Evolutionary conservation across 2,329 filamentous ascomycete species (phyloP).

Genomic region (Curvularia sp.): DNA sequence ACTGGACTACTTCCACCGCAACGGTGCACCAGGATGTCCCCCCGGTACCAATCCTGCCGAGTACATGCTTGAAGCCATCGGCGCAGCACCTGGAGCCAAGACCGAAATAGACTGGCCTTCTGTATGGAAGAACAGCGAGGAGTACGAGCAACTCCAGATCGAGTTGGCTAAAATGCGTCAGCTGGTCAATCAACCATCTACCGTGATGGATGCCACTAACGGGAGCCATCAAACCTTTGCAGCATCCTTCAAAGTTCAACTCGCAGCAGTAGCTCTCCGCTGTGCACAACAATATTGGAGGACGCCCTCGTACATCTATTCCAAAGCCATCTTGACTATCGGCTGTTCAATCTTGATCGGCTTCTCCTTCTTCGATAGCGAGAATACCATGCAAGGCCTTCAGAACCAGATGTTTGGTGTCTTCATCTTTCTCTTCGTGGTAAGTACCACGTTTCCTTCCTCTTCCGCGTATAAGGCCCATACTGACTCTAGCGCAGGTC

Average conservation of each 20-base stretch:
- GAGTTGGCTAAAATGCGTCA: slow-evolving; percentile 52
- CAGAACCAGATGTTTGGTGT: slow-evolving; percentile 58
- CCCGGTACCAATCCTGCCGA: slow-evolving; percentile 75
- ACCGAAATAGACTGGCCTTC: slow-evolving; percentile 50
- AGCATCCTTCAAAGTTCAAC: slow-evolving; percentile 47
- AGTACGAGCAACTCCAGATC: slow-evolving; percentile 38
- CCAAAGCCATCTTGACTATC: slow-evolving; percentile 41
- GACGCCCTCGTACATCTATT: slow-evolving; percentile 53
- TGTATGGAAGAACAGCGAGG: slow-evolving; percentile 47
- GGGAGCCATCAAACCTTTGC: slow-evolving; percentile 53
- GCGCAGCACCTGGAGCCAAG: slow-evolving; percentile 38
- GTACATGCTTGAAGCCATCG: slow-evolving; percentile 68
- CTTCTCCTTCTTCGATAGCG: slow-evolving; percentile 53
- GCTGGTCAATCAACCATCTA: slow-evolving; percentile 39
- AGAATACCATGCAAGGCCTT: slow-evolving; percentile 51
- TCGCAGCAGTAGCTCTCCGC: slow-evolving; percentile 50
- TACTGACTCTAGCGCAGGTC: slow-evolving; percentile 4
- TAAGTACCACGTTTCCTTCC: slow-evolving; percentile 17
- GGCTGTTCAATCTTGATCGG: slow-evolving; percentile 44
- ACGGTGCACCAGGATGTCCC: slow-evolving; percentile 69
- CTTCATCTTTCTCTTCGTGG: slow-evolving; percentile 57
- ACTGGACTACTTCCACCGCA: slow-evolving; percentile 74
- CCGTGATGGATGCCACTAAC: slow-evolving; percentile 54
- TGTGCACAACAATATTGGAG: slow-evolving; percentile 58
- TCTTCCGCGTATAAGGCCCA: slow-evolving; percentile 52